Evolutionary conservation across 1,284 basidiomycete genomes (phyloP).

Genomic region (Phlebopus sp.): DNA sequence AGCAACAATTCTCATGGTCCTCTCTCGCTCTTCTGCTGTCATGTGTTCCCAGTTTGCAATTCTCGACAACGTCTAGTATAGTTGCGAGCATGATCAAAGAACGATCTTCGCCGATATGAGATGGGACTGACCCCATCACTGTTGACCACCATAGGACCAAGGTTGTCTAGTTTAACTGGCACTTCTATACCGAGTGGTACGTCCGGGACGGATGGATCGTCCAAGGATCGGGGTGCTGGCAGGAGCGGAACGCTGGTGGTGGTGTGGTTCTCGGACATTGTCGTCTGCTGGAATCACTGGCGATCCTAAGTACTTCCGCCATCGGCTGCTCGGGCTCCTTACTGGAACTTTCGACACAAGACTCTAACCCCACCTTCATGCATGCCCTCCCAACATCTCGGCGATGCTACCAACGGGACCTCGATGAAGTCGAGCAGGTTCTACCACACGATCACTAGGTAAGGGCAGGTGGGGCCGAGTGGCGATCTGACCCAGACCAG

Average conservation of each 20-base stretch:
- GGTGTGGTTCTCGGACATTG: conserved; percentile 8
- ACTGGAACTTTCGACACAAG: neutral
- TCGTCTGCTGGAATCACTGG: neutral
- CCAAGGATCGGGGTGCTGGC: conserved; percentile 8
- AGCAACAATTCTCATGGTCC: conserved; percentile 45
- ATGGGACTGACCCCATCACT: conserved; percentile 46
- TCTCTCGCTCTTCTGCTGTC: conserved; percentile 47
- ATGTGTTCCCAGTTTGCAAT: conserved; percentile 56
- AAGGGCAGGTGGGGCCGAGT: too few relatives aligned
- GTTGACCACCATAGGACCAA: conserved; percentile 58
- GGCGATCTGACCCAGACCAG: too few relatives aligned
- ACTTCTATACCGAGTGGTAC: conserved; percentile 16
- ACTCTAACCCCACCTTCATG: neutral
- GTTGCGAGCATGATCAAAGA: neutral
- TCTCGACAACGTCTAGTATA: conserved; percentile 45
- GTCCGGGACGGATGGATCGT: conserved; percentile 10
- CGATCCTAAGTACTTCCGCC: too few relatives aligned
- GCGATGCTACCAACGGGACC: too few relatives aligned
- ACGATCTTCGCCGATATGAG: neutral
- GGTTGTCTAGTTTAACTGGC: conserved; percentile 43
- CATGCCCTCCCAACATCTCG: too few relatives aligned
- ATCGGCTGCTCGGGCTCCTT: neutral
- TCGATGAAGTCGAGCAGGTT: too few relatives aligned
- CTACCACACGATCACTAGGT: too few relatives aligned
- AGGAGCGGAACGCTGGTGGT: conserved; percentile 7